Conservation (phyloP, 495 filamentous ascomycete genomes). For the Podospora pseudopauciseta region DNA sequence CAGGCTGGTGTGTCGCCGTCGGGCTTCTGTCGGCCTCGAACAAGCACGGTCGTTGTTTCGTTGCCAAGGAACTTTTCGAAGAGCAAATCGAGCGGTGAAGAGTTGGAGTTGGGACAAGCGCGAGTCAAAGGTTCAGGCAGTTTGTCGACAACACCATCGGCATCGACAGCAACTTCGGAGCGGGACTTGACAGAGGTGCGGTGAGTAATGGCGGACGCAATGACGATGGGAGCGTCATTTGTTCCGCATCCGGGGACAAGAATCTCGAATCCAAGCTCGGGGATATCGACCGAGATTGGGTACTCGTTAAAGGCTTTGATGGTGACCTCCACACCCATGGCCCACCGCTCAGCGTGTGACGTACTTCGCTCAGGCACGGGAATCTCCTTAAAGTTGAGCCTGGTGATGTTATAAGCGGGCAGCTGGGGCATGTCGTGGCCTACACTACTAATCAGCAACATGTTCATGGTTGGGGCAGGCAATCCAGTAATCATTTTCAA, state of each 20-base stretch:
- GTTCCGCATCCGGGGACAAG: constrained; percentile 76
- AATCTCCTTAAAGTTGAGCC: constrained; percentile 70
- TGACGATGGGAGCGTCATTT: constrained; percentile 57
- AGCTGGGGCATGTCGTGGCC: constrained; percentile 67
- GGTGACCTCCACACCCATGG: constrained; percentile 74
- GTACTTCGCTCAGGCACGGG: constrained; percentile 38
- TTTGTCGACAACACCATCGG: constrained; percentile 62
- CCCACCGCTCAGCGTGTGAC: constrained; percentile 37
- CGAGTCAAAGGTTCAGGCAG: constrained; percentile 67
- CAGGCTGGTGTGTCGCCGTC: constrained; percentile 66
- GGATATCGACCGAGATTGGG: constrained; percentile 68
- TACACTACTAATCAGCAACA: constrained; percentile 37
- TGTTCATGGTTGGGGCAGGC: constrained; percentile 4
- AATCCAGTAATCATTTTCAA: constrained; percentile 22
- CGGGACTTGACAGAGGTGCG: constrained; percentile 62
- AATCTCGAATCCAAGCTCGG: constrained; percentile 76
- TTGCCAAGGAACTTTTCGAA: constrained; percentile 79
- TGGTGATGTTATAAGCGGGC: constrained; percentile 72
- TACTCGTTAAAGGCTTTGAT: constrained; percentile 66
- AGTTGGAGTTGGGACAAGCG: constrained; percentile 66
- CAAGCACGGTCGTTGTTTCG: constrained; percentile 68
- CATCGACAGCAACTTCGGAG: constrained; percentile 60
- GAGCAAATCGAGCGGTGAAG: constrained; percentile 82
- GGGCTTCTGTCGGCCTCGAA: constrained; percentile 70
- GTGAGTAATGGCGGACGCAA: constrained; percentile 68